Evolutionary conservation across 1,284 basidiomycete genomes (phyloP).

Genomic region (Meira miltonrushii): DNA sequence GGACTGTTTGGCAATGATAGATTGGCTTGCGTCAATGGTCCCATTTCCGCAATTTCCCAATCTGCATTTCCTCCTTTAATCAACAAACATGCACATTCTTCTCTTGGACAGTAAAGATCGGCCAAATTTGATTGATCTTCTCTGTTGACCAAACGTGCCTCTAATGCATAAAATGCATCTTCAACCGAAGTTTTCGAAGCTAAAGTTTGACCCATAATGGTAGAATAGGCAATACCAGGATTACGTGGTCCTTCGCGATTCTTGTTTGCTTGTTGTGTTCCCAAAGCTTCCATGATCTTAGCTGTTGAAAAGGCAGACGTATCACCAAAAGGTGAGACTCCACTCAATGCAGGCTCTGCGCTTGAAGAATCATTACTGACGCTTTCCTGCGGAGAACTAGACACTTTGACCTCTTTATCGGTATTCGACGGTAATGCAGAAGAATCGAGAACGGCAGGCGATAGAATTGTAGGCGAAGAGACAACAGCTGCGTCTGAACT

Average conservation of each 20-base stretch:
- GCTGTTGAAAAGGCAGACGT: constrained; percentile 17
- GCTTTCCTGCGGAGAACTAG: not conserved
- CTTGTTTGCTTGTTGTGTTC: not conserved
- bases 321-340: constrained; percentile 19
- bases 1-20: constrained; percentile 32
- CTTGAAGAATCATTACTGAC: not conserved
- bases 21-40: constrained; percentile 24
- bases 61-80: constrained; percentile 31
- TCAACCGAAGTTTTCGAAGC: constrained; percentile 48
- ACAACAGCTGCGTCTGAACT: not conserved
- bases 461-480: no score
- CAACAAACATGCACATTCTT: constrained; percentile 42
- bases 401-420: not conserved
- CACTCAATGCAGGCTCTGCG: not conserved
- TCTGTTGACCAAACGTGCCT: constrained; percentile 45
- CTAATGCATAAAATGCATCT: constrained; percentile 42
- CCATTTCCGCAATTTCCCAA: constrained; percentile 41
- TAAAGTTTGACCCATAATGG: constrained; percentile 46
- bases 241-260: constrained; percentile 14
- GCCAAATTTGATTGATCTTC: constrained; percentile 34
- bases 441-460: constrained; percentile 11
- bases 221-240: constrained; percentile 26
- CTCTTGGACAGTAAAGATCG: constrained; percentile 45
- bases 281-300: constrained; percentile 36
- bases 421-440: constrained; percentile 12